Conservation (phyloP, 192 early-diverging fungal genomes). For the Podila minutissima region DNA sequence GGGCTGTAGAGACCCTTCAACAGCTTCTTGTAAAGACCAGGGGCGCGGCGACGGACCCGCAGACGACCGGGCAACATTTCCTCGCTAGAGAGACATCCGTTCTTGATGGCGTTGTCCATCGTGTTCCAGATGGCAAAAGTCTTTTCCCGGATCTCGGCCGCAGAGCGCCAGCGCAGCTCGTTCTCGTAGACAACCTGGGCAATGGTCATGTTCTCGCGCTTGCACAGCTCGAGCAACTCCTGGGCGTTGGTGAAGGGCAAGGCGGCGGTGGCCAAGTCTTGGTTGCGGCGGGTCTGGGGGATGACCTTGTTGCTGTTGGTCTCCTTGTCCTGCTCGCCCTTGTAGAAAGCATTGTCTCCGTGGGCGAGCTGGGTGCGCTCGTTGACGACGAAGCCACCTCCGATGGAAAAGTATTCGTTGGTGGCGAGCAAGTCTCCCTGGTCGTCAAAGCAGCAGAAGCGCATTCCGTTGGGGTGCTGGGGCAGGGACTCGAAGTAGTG, state of each 20-base stretch:
- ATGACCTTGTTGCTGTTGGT: conserved; percentile 38
- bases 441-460: conserved; percentile 87
- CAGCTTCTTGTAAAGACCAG: conserved; percentile 86
- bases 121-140: conserved; percentile 88
- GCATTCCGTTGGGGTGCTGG: conserved; percentile 96
- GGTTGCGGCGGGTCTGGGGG: conserved; percentile 66
- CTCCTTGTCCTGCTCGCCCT: conserved; percentile 52
- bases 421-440: conserved; percentile 84
- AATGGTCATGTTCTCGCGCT: conserved; percentile 86
- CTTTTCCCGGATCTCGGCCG: conserved; percentile 80
- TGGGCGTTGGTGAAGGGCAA: conserved; percentile 86
- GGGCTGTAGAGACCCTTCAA: conserved; percentile 76
- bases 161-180: conserved; percentile 89
- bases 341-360: conserved; percentile 65
- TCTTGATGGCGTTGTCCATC: conserved; percentile 89
- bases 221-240: conserved; percentile 83
- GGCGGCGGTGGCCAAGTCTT: conserved; percentile 79
- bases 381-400: conserved; percentile 96
- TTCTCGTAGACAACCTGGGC: conserved; percentile 97
- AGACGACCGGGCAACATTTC: conserved; percentile 83
- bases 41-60: conserved; percentile 85
- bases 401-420: conserved; percentile 97
- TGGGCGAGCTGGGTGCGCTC: conserved; percentile 85
- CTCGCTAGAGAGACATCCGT: conserved; percentile 73
- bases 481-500: conserved; percentile 89